Evolutionary conservation across 2,329 filamentous ascomycete genomes (phyloP), one percentile per base, ranked within the genome.

Genomic region (Cyphellophora attinorum): DNA sequence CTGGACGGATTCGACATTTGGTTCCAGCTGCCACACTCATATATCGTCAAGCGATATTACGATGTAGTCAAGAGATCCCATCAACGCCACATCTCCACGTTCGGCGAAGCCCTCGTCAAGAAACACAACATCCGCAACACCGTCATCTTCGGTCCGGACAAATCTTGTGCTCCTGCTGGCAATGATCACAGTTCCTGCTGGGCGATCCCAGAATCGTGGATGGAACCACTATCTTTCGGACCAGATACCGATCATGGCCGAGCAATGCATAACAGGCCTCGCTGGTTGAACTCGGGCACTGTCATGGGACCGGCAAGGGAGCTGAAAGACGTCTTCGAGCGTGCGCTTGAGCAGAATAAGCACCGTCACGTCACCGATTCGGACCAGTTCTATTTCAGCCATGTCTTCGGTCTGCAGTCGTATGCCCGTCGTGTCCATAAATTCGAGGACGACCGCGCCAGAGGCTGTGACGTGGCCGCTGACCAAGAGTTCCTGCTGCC

Each of bases 1-100:
- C 64, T 77, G 5, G 77, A 82, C 50, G 75, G 71, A 1, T 68
- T 74, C 51, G 74, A 81, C 39, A 64, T 75, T 1, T 74, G 76
- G 58, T 74, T 81, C 39, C 79, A 83, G 51, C 60, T 82, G 3
- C 75, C 77, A 0, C 68, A 74, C 3, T 70, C 78, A 27, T 62
- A 81, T 12, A 57, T 82, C 44, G 67, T 83, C 16, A 58, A 69
- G 43, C 67, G 78, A 29, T 83, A 81, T 52, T 71, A 76, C 43
- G 57, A 62, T 11, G 56, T 74, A 11, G 51, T 71, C 12, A 57
- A 61, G n/a, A 62, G 64, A 33, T 70, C 68, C 17, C 74, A 81
- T 42, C 52, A 56, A 19, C 63, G 67, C 16, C 54, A 79, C 27
- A 56, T 59, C 21, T 54, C 61, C 33, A 65, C 61, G 25, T 74